A percentile compares a stretch with the other conserved stretches of the same genome.
phyloP scores from a whole-genome alignment of 441 rosid genomes.

The Hura crepitans region DNA sequence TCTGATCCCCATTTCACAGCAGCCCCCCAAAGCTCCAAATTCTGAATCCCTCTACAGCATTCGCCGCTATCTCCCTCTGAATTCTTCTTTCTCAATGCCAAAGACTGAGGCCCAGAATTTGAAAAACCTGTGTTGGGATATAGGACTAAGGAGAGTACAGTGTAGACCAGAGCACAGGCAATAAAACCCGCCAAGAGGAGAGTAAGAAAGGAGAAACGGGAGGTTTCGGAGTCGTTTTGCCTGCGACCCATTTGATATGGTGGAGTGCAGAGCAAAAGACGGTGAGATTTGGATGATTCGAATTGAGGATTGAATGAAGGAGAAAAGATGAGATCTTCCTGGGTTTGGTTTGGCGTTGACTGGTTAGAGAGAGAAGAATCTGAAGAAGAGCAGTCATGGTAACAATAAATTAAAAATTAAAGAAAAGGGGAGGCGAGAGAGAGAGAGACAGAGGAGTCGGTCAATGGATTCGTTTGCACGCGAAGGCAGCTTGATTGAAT shows the following conservation, averaged over 20 bases:
- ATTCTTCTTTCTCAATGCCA: slow-evolving; percentile 22
- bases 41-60: slow-evolving; percentile 76
- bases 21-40: slow-evolving; percentile 89
- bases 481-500: not conserved
- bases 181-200: slow-evolving; percentile 51
- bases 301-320: slow-evolving; percentile 12
- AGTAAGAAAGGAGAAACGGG: slow-evolving; percentile 49
- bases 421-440: not conserved
- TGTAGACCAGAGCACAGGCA: slow-evolving; percentile 62
- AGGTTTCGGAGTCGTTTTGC: slow-evolving; percentile 48
- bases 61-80: slow-evolving; percentile 27
- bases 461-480: not conserved
- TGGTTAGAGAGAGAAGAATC: slow-evolving; percentile 24
- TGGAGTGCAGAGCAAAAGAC: slow-evolving; percentile 20
- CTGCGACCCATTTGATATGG: slow-evolving; percentile 53
- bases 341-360: slow-evolving; percentile 37
- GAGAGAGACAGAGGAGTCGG: not conserved
- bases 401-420: not conserved
- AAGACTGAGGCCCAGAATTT: slow-evolving; percentile 21
- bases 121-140: slow-evolving; percentile 28
- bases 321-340: not conserved
- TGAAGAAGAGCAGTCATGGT: slow-evolving; percentile 27
- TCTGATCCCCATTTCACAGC: slow-evolving; percentile 96
- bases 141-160: slow-evolving; percentile 44
- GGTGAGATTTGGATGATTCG: slow-evolving; percentile 15